These are phyloP conservation scores for Spencermartinsiella europaea DNA, from an alignment of 805 yeast species.

Conservation along the genomic window DNA sequence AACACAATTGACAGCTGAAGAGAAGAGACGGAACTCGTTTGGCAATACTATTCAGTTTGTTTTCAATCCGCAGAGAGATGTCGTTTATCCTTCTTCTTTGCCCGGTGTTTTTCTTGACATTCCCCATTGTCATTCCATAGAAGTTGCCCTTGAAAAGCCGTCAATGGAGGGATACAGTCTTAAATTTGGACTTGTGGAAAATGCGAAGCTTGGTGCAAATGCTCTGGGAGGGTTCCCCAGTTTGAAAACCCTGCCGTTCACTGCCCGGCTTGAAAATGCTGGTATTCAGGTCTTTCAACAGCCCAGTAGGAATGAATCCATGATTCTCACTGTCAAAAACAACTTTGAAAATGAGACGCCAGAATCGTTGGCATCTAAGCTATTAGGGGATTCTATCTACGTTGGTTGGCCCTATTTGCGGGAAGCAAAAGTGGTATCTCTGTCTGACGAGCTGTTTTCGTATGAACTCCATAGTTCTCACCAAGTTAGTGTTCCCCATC, in stretches of 20 bases:
- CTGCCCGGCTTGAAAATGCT: conserved; percentile 45
- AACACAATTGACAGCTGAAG: conserved; percentile 59
- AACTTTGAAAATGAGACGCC: conserved; percentile 36
- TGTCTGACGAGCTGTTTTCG: conserved; percentile 49
- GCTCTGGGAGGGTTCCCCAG: conserved; percentile 89
- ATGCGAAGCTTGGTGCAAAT: conserved; percentile 64
- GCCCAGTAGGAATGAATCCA: conserved; percentile 78
- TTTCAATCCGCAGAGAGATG: conserved; percentile 70
- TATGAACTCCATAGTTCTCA: conserved; percentile 34
- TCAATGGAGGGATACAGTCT: conserved; percentile 36
- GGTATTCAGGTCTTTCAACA: conserved; percentile 76
- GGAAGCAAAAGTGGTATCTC: conserved; percentile 66
- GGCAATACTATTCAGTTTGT: conserved; percentile 66
- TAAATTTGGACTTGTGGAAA: conserved; percentile 50
- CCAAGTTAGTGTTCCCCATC: conserved; percentile 34
- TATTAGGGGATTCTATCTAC: conserved; percentile 58
- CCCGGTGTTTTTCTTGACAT: conserved; percentile 74
- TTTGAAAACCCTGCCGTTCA: conserved; percentile 62
- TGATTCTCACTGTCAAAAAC: conserved; percentile 60
- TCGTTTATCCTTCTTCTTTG: conserved; percentile 66
- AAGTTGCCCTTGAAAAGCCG: conserved; percentile 51
- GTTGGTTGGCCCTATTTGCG: conserved; percentile 87
- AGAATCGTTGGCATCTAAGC: conserved; percentile 61
- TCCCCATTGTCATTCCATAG: conserved; percentile 73
- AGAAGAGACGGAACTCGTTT: conserved; percentile 63